phyloP scores from a whole-genome alignment of 2,329 filamentous ascomycete genomes.

The Alternaria dauci region DNA sequence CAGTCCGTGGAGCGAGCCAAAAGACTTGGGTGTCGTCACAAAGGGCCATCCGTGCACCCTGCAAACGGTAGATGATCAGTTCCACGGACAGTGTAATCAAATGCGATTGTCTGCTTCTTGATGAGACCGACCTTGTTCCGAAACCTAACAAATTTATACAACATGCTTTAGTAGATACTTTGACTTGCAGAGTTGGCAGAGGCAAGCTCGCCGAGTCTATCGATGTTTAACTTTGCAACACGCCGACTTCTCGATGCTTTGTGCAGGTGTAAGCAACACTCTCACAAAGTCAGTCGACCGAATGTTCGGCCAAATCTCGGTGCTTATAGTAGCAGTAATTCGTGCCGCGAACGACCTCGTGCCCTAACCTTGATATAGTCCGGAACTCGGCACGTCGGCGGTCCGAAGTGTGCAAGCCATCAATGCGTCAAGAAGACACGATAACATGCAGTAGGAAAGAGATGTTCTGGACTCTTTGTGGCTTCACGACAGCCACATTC shows the following conservation, averaged over 20 bases:
- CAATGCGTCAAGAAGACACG: not conserved
- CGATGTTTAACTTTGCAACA: not conserved
- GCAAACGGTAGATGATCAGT: not conserved
- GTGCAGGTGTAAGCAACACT: not conserved
- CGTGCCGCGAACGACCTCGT: not conserved
- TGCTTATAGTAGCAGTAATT: not conserved
- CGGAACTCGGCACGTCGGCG: conserved; percentile 2
- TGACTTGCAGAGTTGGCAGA: not conserved
- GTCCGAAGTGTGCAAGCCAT: conserved; percentile 1
- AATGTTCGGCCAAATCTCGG: conserved; percentile 4
- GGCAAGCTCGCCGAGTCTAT: not conserved
- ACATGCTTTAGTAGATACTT: not conserved
- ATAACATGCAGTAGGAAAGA: not conserved
- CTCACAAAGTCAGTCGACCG: not conserved
- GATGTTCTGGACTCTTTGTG: not conserved
- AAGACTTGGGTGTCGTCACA: not conserved
- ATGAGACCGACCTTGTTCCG: not conserved
- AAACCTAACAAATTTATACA: not conserved
- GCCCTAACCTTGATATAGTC: not conserved
- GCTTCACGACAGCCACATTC: conserved; percentile 2
- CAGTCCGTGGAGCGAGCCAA: not conserved
- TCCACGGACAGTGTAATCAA: not conserved
- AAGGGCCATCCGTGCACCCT: no score
- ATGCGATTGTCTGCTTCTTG: not conserved
- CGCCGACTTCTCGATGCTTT: not conserved